A percentile compares a stretch with the other conserved stretches of the same genome.
phyloP scores from a whole-genome alignment of 192 early-diverging fungal species.

The Phlyctochytrium arcticum region DNA sequence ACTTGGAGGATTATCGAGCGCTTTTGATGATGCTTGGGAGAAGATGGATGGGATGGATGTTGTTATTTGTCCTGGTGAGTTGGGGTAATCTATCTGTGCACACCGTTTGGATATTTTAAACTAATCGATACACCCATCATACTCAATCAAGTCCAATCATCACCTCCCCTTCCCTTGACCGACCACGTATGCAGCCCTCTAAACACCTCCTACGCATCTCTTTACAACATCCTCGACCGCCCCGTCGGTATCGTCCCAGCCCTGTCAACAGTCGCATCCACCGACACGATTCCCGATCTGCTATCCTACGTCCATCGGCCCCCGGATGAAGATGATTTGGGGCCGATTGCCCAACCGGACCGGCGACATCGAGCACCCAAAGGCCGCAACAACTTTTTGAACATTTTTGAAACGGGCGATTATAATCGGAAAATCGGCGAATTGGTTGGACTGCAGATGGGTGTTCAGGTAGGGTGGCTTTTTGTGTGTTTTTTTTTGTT shows the following conservation, averaged over 20 bases:
- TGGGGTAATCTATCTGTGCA: neutral
- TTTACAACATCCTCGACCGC: conserved; percentile 6
- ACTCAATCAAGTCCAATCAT: neutral
- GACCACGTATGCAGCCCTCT: neutral
- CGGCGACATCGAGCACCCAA: neutral
- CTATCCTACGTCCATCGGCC: neutral
- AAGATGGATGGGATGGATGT: conserved; percentile 8
- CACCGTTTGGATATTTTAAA: neutral
- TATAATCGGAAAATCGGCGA: conserved; percentile 1
- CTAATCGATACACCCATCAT: no score
- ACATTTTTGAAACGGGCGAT: conserved; percentile 2
- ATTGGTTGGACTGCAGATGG: neutral
- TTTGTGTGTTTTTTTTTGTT: neutral
- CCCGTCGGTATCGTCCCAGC: conserved; percentile 8
- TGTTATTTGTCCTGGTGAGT: neutral
- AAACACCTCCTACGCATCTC: neutral
- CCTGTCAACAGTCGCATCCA: neutral
- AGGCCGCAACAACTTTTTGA: conserved; percentile 1
- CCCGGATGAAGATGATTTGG: no score
- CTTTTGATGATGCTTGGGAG: conserved; percentile 8
- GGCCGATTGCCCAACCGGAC: no score
- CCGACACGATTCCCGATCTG: neutral
- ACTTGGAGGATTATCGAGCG: conserved; percentile 6
- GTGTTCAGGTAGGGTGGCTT: neutral
- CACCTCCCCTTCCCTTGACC: conserved; percentile 2